Evolutionary conservation across 2,329 filamentous ascomycete species (phyloP).

Genomic region (Cryphonectria naterciae): DNA sequence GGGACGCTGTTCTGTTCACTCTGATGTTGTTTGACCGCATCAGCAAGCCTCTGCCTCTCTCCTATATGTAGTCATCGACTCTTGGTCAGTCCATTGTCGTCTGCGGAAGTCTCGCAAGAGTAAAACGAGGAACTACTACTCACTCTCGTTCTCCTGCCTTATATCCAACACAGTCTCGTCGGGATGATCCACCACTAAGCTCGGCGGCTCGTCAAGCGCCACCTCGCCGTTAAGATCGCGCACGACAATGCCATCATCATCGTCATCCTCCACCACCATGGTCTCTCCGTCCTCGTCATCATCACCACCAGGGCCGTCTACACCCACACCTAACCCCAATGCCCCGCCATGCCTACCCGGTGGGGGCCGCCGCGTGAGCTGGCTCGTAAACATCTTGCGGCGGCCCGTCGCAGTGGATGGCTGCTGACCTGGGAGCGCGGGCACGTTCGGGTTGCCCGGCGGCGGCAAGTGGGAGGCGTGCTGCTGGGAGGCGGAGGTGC

Average conservation of each 20-base stretch:
- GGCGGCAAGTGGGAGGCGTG: constrained; percentile 4
- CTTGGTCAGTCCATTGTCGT: background rate
- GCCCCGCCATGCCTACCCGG: constrained; percentile 39
- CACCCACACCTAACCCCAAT: constrained; percentile 39
- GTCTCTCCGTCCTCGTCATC: constrained; percentile 61
- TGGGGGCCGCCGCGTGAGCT: constrained; percentile 62
- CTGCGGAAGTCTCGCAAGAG: background rate
- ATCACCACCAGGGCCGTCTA: constrained; percentile 54
- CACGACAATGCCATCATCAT: constrained; percentile 61
- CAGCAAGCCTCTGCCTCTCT: constrained; percentile 63
- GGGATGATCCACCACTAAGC: constrained; percentile 56
- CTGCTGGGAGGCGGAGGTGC: constrained; percentile 9
- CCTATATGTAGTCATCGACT: constrained; percentile 41
- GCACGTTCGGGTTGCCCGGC: constrained; percentile 1
- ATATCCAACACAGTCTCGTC: constrained; percentile 62
- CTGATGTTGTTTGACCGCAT: constrained; percentile 65
- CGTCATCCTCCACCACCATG: constrained; percentile 44
- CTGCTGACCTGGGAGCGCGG: constrained; percentile 6
- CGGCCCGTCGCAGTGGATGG: constrained; percentile 42
- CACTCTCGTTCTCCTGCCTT: constrained; percentile 60
- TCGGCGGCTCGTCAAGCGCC: constrained; percentile 61
- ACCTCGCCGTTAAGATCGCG: constrained; percentile 66
- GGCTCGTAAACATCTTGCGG: constrained; percentile 63
- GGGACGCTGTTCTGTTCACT: constrained; percentile 58
- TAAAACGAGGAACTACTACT: constrained; percentile 30